A percentile compares a stretch with the other conserved stretches of the same genome.
phyloP scores from a whole-genome alignment of 2,329 filamentous ascomycete genomes.

The Arthrobotrys megalospora region DNA sequence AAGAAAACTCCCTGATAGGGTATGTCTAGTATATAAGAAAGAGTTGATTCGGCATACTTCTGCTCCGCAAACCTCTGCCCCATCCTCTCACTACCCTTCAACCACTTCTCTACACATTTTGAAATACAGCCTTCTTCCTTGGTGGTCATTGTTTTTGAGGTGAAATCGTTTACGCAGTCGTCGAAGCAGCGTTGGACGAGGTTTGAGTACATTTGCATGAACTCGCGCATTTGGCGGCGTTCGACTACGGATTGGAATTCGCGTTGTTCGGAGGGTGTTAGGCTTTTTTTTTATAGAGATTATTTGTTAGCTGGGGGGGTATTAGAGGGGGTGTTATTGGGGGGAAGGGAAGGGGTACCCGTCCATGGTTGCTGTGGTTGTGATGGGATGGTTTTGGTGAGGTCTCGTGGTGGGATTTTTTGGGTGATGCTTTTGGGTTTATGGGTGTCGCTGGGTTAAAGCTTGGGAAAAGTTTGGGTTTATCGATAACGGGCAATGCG shows the following conservation, averaged over 20 bases:
- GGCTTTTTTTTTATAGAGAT: slow-evolving; percentile 70
- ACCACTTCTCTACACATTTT: slow-evolving; percentile 95
- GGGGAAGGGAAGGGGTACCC: slow-evolving; percentile 7
- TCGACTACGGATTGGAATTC: slow-evolving; percentile 96
- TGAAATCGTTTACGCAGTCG: slow-evolving; percentile 98
- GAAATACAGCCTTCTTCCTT: slow-evolving; percentile 93
- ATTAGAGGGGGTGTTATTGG: background rate
- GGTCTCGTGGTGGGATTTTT: background rate
- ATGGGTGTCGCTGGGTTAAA: slow-evolving; percentile 2
- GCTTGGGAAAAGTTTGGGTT: background rate
- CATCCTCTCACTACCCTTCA: slow-evolving; percentile 90
- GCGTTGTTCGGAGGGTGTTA: slow-evolving; percentile 85
- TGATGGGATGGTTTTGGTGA: background rate
- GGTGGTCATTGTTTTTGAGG: slow-evolving; percentile 90
- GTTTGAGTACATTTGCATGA: slow-evolving; percentile 84
- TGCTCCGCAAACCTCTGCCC: slow-evolving; percentile 87
- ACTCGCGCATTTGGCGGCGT: slow-evolving; percentile 98
- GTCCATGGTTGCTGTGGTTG: slow-evolving; percentile 30
- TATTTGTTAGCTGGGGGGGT: slow-evolving; percentile 8
- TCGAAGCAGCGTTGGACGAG: slow-evolving; percentile 81
- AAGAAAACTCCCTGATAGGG: too few species aligned
- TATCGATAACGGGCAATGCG: slow-evolving; percentile 9
- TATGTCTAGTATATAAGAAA: too few species aligned
- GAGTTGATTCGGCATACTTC: slow-evolving; percentile 48
- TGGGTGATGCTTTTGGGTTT: background rate